Evolutionary conservation across 768 basidiomycete species (phyloP).

Genomic region (Serendipita sp.): DNA sequence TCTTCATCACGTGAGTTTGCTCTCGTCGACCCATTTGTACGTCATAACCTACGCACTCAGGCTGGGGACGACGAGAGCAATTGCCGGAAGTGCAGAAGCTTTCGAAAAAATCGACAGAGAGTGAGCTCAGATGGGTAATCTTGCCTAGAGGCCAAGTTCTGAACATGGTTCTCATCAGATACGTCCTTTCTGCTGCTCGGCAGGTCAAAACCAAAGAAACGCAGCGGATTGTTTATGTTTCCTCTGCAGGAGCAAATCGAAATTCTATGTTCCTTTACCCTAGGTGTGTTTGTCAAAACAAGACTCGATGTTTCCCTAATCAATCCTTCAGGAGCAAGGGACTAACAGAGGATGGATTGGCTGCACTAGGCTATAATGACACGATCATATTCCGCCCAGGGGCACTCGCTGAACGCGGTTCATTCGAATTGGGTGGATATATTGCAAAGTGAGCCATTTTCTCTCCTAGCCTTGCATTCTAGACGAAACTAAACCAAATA

Average conservation of each 20-base stretch:
- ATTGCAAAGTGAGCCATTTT: neutral
- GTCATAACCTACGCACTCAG: constrained; percentile 17
- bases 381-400: constrained; percentile 56
- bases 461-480: neutral
- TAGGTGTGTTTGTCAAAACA: constrained; percentile 20
- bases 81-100: constrained; percentile 44
- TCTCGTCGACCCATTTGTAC: neutral
- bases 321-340: constrained; percentile 45
- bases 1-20: constrained; percentile 45
- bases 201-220: constrained; percentile 39
- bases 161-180: constrained; percentile 24
- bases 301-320: neutral
- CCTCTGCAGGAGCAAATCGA: constrained; percentile 34
- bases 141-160: neutral
- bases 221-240: constrained; percentile 57
- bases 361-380: constrained; percentile 51
- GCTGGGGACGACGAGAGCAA: constrained; percentile 46
- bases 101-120: constrained; percentile 70
- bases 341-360: constrained; percentile 52
- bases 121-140: constrained; percentile 24
- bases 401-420: constrained; percentile 31
- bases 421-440: constrained; percentile 26
- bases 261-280: constrained; percentile 37
- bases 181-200: constrained; percentile 57
- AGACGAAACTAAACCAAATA: neutral